These are phyloP conservation scores for Backusella parvicylindrica DNA, from an alignment of 192 early-diverging fungal genomes.

Conservation along the genomic window DNA sequence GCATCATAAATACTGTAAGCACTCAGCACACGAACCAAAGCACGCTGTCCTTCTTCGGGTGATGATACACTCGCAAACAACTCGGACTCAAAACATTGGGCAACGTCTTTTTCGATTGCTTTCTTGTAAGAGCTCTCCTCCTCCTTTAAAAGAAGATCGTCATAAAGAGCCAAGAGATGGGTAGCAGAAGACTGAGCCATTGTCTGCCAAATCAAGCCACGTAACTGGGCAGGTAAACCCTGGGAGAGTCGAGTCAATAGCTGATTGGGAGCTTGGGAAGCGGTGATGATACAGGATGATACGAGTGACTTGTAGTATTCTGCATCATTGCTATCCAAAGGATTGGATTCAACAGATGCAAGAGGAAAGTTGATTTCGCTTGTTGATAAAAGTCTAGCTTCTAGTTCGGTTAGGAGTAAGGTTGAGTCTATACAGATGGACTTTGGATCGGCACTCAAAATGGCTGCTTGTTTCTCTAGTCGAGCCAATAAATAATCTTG, in stretches of 20 bases:
- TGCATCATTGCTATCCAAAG: slow-evolving; percentile 55
- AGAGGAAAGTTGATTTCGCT: slow-evolving; percentile 15
- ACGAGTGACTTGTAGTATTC: slow-evolving; percentile 64
- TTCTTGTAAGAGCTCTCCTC: slow-evolving; percentile 68
- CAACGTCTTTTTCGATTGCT: slow-evolving; percentile 82
- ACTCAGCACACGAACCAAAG: slow-evolving; percentile 81
- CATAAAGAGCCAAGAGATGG: slow-evolving; percentile 76
- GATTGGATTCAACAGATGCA: slow-evolving; percentile 22
- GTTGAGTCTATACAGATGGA: slow-evolving; percentile 57
- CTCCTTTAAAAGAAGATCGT: slow-evolving; percentile 59
- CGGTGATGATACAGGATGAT: slow-evolving; percentile 60
- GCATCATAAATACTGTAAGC: slow-evolving; percentile 90
- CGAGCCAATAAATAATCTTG: slow-evolving; percentile 52
- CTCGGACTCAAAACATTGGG: slow-evolving; percentile 82
- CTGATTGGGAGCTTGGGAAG: slow-evolving; percentile 58
- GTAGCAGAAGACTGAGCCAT: slow-evolving; percentile 84
- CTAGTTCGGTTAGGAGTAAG: slow-evolving; percentile 49
- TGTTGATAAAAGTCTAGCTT: not conserved
- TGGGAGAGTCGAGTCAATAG: slow-evolving; percentile 76
- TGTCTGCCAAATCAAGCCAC: slow-evolving; percentile 89
- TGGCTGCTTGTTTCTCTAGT: slow-evolving; percentile 53
- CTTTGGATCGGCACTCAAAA: slow-evolving; percentile 55
- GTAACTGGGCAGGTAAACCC: slow-evolving; percentile 78
- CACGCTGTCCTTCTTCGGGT: slow-evolving; percentile 73
- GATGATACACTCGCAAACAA: slow-evolving; percentile 75